Percentiles rank a stretch among this genome's conserved stretches.
Conservation (phyloP, 2,329 filamentous ascomycete species). For the Coleophoma eucalyptorum region DNA sequence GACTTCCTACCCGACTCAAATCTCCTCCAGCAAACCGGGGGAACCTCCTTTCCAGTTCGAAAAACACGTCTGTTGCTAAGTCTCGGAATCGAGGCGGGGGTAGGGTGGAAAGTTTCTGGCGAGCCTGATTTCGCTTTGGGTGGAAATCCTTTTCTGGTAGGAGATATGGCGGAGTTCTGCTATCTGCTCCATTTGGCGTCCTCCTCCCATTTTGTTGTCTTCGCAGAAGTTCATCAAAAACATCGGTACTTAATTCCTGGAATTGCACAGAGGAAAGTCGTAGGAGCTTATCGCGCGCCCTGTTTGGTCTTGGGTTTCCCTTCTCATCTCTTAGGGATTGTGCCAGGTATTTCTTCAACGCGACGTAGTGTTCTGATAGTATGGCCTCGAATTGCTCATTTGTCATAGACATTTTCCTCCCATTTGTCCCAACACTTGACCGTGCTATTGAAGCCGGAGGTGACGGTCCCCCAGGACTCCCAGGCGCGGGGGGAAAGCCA, state of each 20-base stretch:
- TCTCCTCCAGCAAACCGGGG: conserved; percentile 73
- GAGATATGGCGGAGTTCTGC: conserved; percentile 59
- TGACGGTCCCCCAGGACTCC: conserved; percentile 65
- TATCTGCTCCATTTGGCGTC: conserved; percentile 46
- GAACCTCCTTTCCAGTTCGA: conserved; percentile 86
- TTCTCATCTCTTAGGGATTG: conserved; percentile 70
- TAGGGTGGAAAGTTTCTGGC: conserved; percentile 88
- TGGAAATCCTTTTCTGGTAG: conserved; percentile 88
- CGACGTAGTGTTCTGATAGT: conserved; percentile 75
- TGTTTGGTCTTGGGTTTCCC: conserved; percentile 71
- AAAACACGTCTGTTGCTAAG: conserved; percentile 92
- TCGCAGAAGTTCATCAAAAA: conserved; percentile 90
- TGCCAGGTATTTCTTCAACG: conserved; percentile 65
- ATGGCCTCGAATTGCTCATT: conserved; percentile 62
- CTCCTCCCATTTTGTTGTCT: conserved; percentile 66
- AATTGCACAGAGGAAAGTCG: conserved; percentile 90
- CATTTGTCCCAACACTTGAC: conserved; percentile 77
- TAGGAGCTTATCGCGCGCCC: conserved; percentile 90
- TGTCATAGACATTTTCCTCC: conserved; percentile 50
- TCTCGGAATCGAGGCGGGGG: conserved; percentile 85
- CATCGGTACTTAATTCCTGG: conserved; percentile 94
- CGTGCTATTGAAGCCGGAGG: conserved; percentile 84
- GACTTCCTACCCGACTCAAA: conserved; percentile 65
- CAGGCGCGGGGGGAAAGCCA: conserved; percentile 46
- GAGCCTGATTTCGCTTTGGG: conserved; percentile 95